Percentiles rank a stretch among this genome's conserved stretches.
Conservation (phyloP, 2,329 filamentous ascomycete genomes). For the Fusarium marasasianum region DNA sequence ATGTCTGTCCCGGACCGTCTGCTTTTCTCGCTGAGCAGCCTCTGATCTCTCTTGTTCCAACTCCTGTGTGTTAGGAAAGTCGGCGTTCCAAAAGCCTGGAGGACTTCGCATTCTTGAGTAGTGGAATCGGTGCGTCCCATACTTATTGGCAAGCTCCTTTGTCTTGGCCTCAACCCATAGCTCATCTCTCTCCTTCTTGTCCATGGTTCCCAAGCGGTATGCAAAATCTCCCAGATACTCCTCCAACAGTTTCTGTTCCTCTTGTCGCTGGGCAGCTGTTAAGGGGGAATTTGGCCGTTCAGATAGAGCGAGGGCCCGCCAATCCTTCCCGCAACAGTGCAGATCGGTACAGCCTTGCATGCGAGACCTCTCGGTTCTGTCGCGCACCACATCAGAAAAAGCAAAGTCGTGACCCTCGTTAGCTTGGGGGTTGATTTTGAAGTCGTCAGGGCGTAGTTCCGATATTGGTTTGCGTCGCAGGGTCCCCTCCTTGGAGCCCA, state of each 20-base stretch:
- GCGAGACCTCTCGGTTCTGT: slow-evolving; percentile 72
- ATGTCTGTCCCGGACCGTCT: slow-evolving; percentile 76
- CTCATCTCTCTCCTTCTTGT: slow-evolving; percentile 67
- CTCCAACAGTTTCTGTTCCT: slow-evolving; percentile 63
- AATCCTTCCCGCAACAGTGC: slow-evolving; percentile 79
- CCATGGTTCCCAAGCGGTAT: slow-evolving; percentile 68
- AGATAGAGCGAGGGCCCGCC: slow-evolving; percentile 70
- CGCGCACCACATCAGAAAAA: slow-evolving; percentile 78
- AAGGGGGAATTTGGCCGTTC: slow-evolving; percentile 55
- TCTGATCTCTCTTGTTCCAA: slow-evolving; percentile 70
- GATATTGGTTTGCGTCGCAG: slow-evolving; percentile 67
- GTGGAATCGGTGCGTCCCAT: slow-evolving; percentile 80
- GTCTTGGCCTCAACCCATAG: slow-evolving; percentile 80
- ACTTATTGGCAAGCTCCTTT: slow-evolving; percentile 75
- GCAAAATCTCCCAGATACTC: slow-evolving; percentile 66
- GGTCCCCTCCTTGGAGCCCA: slow-evolving; percentile 45
- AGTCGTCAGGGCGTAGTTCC: slow-evolving; percentile 73
- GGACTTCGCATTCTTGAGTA: slow-evolving; percentile 78
- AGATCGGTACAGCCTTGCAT: slow-evolving; percentile 78
- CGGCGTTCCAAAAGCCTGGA: slow-evolving; percentile 89
- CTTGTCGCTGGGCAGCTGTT: slow-evolving; percentile 47
- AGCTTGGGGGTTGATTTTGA: slow-evolving; percentile 79
- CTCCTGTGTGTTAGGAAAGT: slow-evolving; percentile 91
- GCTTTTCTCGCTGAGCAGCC: slow-evolving; percentile 69
- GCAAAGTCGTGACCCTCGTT: slow-evolving; percentile 79